phyloP scores from a whole-genome alignment of 768 basidiomycete species.

The Lentinula boryana region DNA sequence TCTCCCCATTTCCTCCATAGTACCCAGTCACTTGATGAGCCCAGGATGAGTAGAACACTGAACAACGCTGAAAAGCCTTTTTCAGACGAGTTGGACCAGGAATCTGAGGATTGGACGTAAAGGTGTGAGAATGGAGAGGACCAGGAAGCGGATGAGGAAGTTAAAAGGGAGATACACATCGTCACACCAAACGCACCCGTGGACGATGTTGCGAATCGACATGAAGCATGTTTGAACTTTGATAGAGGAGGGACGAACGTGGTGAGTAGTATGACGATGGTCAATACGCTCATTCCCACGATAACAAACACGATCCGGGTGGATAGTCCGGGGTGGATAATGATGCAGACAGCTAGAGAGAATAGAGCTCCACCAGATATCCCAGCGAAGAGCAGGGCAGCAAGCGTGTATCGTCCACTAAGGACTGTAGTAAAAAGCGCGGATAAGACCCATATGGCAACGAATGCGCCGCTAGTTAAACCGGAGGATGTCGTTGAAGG shows the following conservation, averaged over 20 bases:
- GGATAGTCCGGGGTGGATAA: constrained; percentile 47
- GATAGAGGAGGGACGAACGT: constrained; percentile 23
- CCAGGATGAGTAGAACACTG: constrained; percentile 43
- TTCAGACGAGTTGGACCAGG: constrained; percentile 52
- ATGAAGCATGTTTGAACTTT: constrained; percentile 35
- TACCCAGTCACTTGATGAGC: constrained; percentile 49
- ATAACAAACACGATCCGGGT: constrained; percentile 39
- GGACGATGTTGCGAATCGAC: constrained; percentile 47
- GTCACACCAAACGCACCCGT: constrained; percentile 54
- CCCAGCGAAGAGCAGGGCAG: constrained; percentile 41
- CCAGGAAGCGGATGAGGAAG: constrained; percentile 43
- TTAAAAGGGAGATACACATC: constrained; percentile 47
- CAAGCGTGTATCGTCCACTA: constrained; percentile 49
- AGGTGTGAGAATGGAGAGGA: constrained; percentile 57
- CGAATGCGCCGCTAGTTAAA: constrained; percentile 44
- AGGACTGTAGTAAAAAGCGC: constrained; percentile 41
- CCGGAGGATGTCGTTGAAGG: constrained; percentile 42
- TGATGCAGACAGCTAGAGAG: constrained; percentile 45
- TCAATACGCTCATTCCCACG: constrained; percentile 28
- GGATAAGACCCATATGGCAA: constrained; percentile 55
- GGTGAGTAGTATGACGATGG: constrained; percentile 34
- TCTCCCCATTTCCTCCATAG: constrained; percentile 51
- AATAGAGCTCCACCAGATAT: constrained; percentile 46
- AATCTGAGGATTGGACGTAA: constrained; percentile 35
- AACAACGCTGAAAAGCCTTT: constrained; percentile 54